Conservation (phyloP, 352 stramenopile species). For the Thalassiosira mediterranea region DNA sequence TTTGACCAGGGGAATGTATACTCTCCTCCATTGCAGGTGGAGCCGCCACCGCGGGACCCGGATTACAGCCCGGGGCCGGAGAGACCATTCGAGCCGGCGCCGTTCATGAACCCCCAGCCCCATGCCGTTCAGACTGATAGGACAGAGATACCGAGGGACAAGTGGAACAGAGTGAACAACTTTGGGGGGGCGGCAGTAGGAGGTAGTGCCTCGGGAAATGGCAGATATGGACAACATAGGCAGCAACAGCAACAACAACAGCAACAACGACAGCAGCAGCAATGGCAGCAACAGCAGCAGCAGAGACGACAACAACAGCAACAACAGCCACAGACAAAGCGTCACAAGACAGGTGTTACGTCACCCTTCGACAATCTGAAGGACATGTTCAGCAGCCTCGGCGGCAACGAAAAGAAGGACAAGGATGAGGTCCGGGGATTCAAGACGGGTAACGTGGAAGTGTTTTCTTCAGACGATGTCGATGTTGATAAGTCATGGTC, state of each 20-base stretch:
- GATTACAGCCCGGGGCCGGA: slow-evolving; percentile 20
- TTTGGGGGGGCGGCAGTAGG: too few relatives aligned
- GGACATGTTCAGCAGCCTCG: slow-evolving; percentile 37
- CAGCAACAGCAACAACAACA: too few relatives aligned
- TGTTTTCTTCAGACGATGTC: slow-evolving; percentile 23
- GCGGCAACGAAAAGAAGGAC: slow-evolving; percentile 3
- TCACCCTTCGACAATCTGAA: slow-evolving; percentile 42
- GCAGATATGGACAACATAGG: too few relatives aligned
- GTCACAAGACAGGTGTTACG: neutral
- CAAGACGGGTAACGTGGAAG: slow-evolving; percentile 44
- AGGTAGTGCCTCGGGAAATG: too few relatives aligned
- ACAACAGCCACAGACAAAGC: neutral
- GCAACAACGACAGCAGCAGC: too few relatives aligned
- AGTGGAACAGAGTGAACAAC: too few relatives aligned
- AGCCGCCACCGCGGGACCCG: slow-evolving; percentile 33
- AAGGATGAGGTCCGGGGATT: slow-evolving; percentile 10
- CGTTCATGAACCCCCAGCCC: slow-evolving; percentile 20
- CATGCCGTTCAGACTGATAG: slow-evolving; percentile 14
- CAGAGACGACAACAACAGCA: neutral
- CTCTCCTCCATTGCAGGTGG: slow-evolving; percentile 28
- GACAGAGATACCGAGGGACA: too few relatives aligned
- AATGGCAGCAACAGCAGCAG: neutral
- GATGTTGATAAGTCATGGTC: slow-evolving; percentile 3
- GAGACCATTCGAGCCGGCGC: slow-evolving; percentile 33
- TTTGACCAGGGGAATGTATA: slow-evolving; percentile 22